Base-by-base conservation (phyloP, 2,329 filamentous ascomycete genomes). In the Aspergillus aculeatinus region DNA sequence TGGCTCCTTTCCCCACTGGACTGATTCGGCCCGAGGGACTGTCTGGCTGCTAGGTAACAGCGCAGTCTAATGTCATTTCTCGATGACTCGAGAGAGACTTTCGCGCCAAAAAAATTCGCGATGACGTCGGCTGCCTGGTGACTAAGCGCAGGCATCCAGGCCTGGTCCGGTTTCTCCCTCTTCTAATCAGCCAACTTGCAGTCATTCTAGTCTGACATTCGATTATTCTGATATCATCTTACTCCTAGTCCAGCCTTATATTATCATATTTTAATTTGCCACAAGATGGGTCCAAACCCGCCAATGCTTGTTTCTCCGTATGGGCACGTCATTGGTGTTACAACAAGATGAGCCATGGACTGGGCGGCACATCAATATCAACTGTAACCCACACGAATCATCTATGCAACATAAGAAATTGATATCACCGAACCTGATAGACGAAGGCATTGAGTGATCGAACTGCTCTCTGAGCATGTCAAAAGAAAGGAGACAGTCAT, bases 71-170 rank as follows among this genome's bases (percentile, higher is more conserved):
- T 29, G 27, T 29, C 27, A 29, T 29, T 44, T 44, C 16, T n/a
- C 16, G 39, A 44, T 19, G 5, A 7, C 7, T 29, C 33, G 11
- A 35, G 12, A 16, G 33, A 35, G n/a, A 16, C 39, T 44, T 44
- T 44, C 39, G 39, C 39, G 39, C 39, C 39, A 44, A 60, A 64
- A 65, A 64, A 58, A 54, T 58, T 63, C 49, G 29, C 54, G 57
- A 65, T 65, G 64, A 65, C 62, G 62, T 65, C 62, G 60, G 25
- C 51, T 57, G 29, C 16, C 39, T 19, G 11, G 58, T 65, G 63
- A 65, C 63, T 65, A 61, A 65, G 61, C 63, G 35, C 14, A 14
- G 42, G 42, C 31, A 29, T 33, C 53, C 53, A 48, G 53, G 33
- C 48, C 12, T n/a, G 21, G 19, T 51, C 50, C 29, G n/a, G 10